These are phyloP conservation scores for Stachybotrys chartarum DNA, from an alignment of 2,329 filamentous ascomycete genomes.

Conservation along the genomic window DNA sequence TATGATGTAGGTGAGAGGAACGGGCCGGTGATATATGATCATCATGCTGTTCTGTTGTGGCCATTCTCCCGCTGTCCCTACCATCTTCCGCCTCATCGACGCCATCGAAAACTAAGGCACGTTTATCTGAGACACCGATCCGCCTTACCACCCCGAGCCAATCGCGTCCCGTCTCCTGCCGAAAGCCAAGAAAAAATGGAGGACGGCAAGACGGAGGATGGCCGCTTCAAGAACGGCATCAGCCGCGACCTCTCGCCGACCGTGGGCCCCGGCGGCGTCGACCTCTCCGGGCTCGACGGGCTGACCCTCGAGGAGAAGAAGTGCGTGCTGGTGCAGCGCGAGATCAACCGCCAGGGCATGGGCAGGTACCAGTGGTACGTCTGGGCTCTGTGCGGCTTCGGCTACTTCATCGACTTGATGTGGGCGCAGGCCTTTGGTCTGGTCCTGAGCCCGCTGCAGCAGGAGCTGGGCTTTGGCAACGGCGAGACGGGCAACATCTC, in stretches of 20 bases:
- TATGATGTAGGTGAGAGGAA: too few relatives aligned
- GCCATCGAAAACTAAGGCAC: too few relatives aligned
- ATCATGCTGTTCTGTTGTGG: too few relatives aligned
- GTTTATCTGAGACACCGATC: background rate
- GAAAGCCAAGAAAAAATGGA: background rate
- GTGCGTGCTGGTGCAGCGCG: conserved; percentile 27
- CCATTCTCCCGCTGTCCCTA: too few relatives aligned
- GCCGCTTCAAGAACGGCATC: background rate
- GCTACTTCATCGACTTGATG: conserved; percentile 47
- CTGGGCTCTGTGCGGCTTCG: conserved; percentile 46
- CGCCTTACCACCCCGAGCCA: background rate
- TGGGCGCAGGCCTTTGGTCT: conserved; percentile 54
- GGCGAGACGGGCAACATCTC: conserved; percentile 37
- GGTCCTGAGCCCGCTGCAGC: conserved; percentile 43
- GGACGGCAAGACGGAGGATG: background rate
- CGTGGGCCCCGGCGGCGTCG: background rate
- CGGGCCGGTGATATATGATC: too few relatives aligned
- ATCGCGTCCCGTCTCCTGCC: background rate
- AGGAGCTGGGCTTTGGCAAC: conserved; percentile 45
- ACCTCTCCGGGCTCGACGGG: conserved; percentile 11
- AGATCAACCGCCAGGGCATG: conserved; percentile 46
- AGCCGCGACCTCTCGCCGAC: background rate
- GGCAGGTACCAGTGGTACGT: conserved; percentile 45
- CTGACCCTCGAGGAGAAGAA: conserved; percentile 25
- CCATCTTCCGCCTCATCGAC: too few relatives aligned